phyloP scores from a whole-genome alignment of 139 green algal genomes.

The Coccomyxa sp. region DNA sequence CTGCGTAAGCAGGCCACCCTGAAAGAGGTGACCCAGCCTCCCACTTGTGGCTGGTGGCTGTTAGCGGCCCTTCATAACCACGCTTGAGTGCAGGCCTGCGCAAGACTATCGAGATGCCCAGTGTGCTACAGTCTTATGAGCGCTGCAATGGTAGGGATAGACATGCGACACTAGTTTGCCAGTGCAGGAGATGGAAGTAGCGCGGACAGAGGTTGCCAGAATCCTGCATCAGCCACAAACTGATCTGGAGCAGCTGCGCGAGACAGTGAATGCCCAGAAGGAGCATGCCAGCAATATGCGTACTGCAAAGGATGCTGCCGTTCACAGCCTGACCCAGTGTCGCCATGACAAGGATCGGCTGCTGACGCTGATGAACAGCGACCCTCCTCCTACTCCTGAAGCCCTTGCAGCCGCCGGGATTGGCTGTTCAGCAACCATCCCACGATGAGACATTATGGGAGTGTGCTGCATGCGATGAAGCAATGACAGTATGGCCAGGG shows the following conservation, averaged over 20 bases:
- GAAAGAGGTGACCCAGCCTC: background rate
- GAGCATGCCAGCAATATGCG: background rate
- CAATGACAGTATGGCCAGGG: too few relatives aligned
- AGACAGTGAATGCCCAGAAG: background rate
- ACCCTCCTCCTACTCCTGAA: too few relatives aligned
- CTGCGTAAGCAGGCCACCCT: background rate
- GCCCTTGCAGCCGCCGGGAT: background rate
- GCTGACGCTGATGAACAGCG: background rate
- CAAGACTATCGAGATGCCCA: background rate
- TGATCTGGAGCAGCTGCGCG: background rate
- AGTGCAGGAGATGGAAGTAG: background rate
- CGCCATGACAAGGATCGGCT: background rate
- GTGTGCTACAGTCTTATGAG: background rate
- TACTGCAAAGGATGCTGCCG: background rate
- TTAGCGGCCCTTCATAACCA: too few relatives aligned
- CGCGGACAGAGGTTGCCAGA: background rate
- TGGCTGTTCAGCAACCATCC: background rate
- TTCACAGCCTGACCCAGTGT: background rate
- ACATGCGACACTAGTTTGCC: background rate
- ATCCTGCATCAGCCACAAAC: background rate
- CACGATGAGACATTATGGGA: background rate
- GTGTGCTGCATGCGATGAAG: background rate
- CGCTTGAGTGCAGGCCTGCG: too few relatives aligned
- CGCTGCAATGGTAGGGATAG: background rate
- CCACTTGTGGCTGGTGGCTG: background rate